A percentile compares a stretch with the other conserved stretches of the same genome.
Evolutionary conservation across 805 yeast genomes (phyloP).

Genomic region (Teunomyces atbi): DNA sequence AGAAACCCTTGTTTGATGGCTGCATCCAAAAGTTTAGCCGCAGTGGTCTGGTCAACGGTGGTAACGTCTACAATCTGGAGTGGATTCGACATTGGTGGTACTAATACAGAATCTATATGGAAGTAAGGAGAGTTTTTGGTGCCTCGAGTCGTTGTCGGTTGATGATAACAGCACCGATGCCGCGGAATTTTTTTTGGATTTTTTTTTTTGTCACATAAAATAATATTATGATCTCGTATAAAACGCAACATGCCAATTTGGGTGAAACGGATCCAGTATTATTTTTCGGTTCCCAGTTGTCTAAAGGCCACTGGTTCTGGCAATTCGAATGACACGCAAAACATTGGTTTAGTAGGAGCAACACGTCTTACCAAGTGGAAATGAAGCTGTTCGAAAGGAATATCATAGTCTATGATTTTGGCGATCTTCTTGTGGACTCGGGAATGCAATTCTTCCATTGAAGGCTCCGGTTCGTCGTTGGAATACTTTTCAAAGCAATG

Average conservation of each 20-base stretch:
- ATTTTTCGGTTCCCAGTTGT: constrained; percentile 7
- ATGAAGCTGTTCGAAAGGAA: constrained; percentile 46
- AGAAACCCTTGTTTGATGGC: constrained; percentile 65
- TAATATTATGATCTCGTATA: neutral
- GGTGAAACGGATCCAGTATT: neutral
- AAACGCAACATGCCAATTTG: neutral
- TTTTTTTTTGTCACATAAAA: neutral
- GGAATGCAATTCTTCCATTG: constrained; percentile 61
- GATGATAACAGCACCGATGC: neutral
- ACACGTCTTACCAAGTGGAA: constrained; percentile 91
- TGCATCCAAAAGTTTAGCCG: constrained; percentile 53
- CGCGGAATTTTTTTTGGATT: neutral
- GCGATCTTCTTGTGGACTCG: constrained; percentile 58
- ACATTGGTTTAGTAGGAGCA: constrained; percentile 97
- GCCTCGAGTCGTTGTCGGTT: too few relatives aligned
- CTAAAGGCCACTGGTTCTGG: constrained; percentile 66
- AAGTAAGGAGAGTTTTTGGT: too few relatives aligned
- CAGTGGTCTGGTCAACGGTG: constrained; percentile 40
- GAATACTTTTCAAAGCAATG: constrained; percentile 91
- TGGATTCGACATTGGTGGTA: constrained; percentile 34
- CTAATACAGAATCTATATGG: neutral
- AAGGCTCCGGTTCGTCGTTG: constrained; percentile 71
- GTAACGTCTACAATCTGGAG: constrained; percentile 59
- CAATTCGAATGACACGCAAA: constrained; percentile 74
- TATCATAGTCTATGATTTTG: constrained; percentile 43